These are phyloP conservation scores for Penicillium palitans DNA, from an alignment of 2,329 filamentous ascomycete species.

Conservation along the genomic window DNA sequence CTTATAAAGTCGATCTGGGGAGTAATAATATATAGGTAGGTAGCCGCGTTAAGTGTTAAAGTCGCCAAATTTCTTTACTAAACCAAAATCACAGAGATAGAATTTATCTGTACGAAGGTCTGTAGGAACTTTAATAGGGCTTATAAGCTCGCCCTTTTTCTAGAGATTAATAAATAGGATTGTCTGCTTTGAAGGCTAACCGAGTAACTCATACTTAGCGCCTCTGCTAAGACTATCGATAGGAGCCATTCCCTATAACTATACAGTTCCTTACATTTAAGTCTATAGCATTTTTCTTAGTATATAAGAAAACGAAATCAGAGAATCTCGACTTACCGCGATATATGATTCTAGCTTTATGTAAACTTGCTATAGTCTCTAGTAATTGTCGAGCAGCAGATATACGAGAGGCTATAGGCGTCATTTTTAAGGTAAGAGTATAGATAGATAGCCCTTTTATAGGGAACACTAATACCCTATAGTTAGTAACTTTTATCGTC, in stretches of 20 bases:
- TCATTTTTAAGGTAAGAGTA: constrained; percentile 7
- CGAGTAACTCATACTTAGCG: constrained; percentile 29
- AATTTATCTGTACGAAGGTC: constrained; percentile 27
- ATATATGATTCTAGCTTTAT: constrained; percentile 31
- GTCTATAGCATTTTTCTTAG: constrained; percentile 22
- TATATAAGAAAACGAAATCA: constrained; percentile 3
- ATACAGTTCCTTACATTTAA: constrained; percentile 32
- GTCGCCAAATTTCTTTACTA: constrained; percentile 27
- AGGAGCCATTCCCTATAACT: constrained; percentile 30
- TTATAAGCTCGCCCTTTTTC: constrained; percentile 30
- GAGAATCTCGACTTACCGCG: constrained; percentile 21
- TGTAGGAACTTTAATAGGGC: constrained; percentile 21
- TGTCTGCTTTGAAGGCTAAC: constrained; percentile 26
- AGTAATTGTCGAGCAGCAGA: constrained; percentile 32
- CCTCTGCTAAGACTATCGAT: constrained; percentile 24
- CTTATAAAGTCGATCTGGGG: constrained; percentile 30
- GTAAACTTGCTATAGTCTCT: constrained; percentile 26
- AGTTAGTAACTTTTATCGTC: constrained; percentile 15
- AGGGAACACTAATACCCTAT: constrained; percentile 28
- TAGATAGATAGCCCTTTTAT: constrained; percentile 24
- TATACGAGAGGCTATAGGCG: constrained; percentile 28
- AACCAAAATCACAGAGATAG: constrained; percentile 34
- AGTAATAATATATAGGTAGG: constrained; percentile 26
- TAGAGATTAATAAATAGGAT: constrained; percentile 28
- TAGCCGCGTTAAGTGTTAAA: constrained; percentile 9